A percentile compares a stretch with the other conserved stretches of the same genome.
Conservation (phyloP, 208 protist genomes). For the Leishmania amazonensis region DNA sequence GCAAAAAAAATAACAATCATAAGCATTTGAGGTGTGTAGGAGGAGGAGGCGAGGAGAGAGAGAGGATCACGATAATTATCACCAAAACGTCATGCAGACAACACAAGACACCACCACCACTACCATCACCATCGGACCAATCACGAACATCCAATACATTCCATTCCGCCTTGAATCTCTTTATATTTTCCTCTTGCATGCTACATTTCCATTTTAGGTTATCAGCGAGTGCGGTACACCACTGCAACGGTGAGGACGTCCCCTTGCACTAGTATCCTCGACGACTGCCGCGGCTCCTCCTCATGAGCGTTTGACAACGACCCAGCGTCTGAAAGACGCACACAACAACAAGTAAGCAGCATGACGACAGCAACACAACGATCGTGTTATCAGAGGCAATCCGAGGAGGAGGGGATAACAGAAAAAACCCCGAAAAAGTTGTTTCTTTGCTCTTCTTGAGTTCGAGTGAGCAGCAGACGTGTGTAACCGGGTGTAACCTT, state of each 20-base stretch:
- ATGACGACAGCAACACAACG: background rate
- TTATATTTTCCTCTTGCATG: background rate
- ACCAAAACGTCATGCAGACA: background rate
- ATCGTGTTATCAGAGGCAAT: background rate
- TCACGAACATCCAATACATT: background rate
- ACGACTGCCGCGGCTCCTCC: background rate
- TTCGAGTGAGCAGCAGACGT: background rate
- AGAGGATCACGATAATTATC: background rate
- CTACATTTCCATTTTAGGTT: background rate
- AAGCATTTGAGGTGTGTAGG: background rate
- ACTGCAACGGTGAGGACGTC: background rate
- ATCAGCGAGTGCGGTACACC: background rate
- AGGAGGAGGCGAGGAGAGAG: background rate
- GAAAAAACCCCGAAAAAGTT: background rate
- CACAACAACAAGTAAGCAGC: background rate
- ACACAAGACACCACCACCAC: background rate
- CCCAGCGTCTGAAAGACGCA: background rate
- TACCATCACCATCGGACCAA: background rate
- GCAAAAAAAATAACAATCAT: too few relatives aligned
- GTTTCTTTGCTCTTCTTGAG: background rate
- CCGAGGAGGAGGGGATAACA: background rate
- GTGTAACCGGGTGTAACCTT: background rate
- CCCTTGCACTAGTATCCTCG: background rate
- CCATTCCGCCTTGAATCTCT: background rate
- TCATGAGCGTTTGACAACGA: background rate